Percentiles rank a stretch among this genome's conserved stretches.
Conservation (phyloP, 257 asterid species). For the Solanum chiquidenum region DNA sequence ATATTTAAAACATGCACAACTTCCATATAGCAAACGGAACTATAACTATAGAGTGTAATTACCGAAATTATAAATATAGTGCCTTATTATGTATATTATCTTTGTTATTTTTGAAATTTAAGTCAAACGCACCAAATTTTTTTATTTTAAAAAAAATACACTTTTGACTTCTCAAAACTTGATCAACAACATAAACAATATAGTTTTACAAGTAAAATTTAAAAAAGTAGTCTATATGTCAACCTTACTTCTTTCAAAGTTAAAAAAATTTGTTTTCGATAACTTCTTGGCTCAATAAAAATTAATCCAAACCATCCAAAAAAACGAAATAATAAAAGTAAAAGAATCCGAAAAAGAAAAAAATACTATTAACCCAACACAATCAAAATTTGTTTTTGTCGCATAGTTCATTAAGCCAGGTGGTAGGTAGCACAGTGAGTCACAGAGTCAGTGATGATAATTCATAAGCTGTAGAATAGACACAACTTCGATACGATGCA, state of each 20-base stretch:
- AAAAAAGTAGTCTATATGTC: no score
- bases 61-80: no score
- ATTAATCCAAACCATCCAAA: background rate
- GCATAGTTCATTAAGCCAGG: background rate
- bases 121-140: background rate
- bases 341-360: no score
- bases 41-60: no score
- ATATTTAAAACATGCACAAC: accelerated
- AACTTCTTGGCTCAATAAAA: accelerated
- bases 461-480: background rate
- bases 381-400: background rate
- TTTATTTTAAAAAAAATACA: no score
- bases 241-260: background rate
- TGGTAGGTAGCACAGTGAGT: background rate
- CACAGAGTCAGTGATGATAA: background rate
- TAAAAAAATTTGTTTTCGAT: accelerated
- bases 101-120: no score
- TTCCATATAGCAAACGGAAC: no score
- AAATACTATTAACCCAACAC: background rate
- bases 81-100: background rate
- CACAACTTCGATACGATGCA: background rate
- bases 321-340: no score
- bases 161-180: background rate
- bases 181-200: background rate
- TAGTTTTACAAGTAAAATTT: no score